Evolutionary conservation across 768 basidiomycete genomes (phyloP).

Genomic region (Tricholoma furcatifolium): DNA sequence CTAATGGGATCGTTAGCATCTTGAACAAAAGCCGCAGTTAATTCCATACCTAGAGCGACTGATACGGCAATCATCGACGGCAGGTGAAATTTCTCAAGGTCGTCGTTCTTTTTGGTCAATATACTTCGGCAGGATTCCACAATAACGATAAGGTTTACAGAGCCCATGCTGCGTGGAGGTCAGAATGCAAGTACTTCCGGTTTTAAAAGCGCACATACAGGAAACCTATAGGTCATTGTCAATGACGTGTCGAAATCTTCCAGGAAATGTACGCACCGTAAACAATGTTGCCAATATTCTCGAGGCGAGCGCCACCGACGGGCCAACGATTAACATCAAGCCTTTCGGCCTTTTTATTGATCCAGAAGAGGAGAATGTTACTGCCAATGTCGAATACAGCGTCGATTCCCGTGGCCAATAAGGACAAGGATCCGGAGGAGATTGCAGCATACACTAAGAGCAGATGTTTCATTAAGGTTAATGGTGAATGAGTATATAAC

Average conservation of each 20-base stretch:
- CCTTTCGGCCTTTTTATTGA: conserved; percentile 68
- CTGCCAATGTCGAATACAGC: conserved; percentile 83
- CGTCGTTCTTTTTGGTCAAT: conserved; percentile 49
- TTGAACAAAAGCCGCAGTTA: neutral
- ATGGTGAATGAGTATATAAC: conserved; percentile 13
- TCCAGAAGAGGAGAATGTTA: conserved; percentile 74
- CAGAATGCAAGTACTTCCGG: neutral
- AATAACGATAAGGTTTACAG: conserved; percentile 88
- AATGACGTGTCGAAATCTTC: neutral
- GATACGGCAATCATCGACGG: conserved; percentile 82
- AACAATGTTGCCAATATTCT: conserved; percentile 86
- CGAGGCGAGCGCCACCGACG: conserved; percentile 82
- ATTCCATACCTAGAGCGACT: conserved; percentile 67
- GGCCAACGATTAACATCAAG: conserved; percentile 90
- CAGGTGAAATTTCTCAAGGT: conserved; percentile 68
- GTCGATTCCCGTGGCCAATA: conserved; percentile 90
- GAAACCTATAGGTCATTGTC: conserved; percentile 37
- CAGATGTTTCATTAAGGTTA: conserved; percentile 2
- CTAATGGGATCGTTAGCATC: conserved; percentile 33
- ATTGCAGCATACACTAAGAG: conserved; percentile 85
- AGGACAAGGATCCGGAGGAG: conserved; percentile 77
- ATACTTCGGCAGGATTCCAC: conserved; percentile 84
- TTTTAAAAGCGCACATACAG: conserved; percentile 30
- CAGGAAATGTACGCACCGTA: conserved; percentile 52
- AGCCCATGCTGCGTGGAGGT: conserved; percentile 66